These are phyloP conservation scores for Elsinoe arachidis DNA, from an alignment of 2,329 filamentous ascomycete species.

Conservation along the genomic window DNA sequence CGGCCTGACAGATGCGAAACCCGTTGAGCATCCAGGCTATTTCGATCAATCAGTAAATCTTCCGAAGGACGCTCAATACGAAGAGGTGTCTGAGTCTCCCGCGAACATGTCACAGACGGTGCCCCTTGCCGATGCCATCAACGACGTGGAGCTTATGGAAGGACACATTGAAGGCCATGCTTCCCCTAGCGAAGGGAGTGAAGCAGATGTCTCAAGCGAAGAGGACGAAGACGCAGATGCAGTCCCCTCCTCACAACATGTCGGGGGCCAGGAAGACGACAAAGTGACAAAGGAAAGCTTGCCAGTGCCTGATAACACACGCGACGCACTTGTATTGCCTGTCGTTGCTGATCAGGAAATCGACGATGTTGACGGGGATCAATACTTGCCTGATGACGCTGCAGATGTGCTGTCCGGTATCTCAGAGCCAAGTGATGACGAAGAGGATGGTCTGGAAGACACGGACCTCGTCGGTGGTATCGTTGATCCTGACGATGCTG, in stretches of 20 bases:
- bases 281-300: background rate
- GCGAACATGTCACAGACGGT: background rate
- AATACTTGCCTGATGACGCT: background rate
- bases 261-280: background rate
- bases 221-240: background rate
- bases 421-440: background rate
- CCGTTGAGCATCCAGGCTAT: background rate
- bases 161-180: slow-evolving; percentile 1
- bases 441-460: background rate
- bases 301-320: background rate
- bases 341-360: background rate
- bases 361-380: background rate
- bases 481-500: background rate
- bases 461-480: background rate
- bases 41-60: background rate
- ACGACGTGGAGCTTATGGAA: background rate
- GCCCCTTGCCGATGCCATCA: background rate
- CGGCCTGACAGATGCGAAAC: background rate
- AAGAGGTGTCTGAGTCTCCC: no score
- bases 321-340: background rate
- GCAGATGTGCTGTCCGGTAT: background rate
- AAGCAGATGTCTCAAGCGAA: slow-evolving; percentile 11
- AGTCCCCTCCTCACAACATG: background rate
- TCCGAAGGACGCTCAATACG: no score
- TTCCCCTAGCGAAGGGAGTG: slow-evolving; percentile 9